Conservation (phyloP, 495 filamentous ascomycete genomes). For the Tuber indicum region DNA sequence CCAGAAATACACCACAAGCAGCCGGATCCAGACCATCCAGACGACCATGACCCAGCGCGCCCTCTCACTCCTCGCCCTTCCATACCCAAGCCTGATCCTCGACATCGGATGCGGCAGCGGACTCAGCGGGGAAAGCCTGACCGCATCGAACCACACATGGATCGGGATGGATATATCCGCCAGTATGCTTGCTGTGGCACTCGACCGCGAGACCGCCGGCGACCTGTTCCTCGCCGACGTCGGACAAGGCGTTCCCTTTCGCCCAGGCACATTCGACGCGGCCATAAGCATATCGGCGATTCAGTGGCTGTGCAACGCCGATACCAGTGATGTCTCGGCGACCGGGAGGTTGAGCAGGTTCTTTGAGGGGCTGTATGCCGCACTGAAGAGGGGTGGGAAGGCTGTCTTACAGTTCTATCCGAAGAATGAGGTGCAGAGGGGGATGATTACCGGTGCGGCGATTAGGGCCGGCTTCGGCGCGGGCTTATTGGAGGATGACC, state of each 20-base stretch:
- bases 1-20: conserved; percentile 77
- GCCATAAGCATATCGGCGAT: conserved; percentile 91
- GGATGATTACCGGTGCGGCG: conserved; percentile 82
- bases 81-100: conserved; percentile 76
- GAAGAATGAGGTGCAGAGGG: conserved; percentile 83
- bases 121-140: conserved; percentile 87
- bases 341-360: conserved; percentile 71
- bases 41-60: conserved; percentile 88
- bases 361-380: conserved; percentile 85
- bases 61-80: conserved; percentile 77
- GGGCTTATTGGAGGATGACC: conserved; percentile 89
- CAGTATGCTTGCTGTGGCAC: conserved; percentile 84
- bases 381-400: conserved; percentile 72
- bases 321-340: conserved; percentile 71
- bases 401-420: conserved; percentile 98
- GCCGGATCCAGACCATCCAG: conserved; percentile 91
- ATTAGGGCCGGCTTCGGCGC: conserved; percentile 93
- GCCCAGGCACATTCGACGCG: conserved; percentile 86
- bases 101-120: conserved; percentile 94
- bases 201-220: conserved; percentile 86
- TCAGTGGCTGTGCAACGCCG: conserved; percentile 97
- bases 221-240: conserved; percentile 89
- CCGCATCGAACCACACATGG: conserved; percentile 63
- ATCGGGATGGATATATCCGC: conserved; percentile 91
- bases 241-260: conserved; percentile 91